A percentile compares a stretch with the other conserved stretches of the same genome.
Evolutionary conservation across 2,329 filamentous ascomycete species (phyloP).

Genomic region (Epichloe uncinata): DNA sequence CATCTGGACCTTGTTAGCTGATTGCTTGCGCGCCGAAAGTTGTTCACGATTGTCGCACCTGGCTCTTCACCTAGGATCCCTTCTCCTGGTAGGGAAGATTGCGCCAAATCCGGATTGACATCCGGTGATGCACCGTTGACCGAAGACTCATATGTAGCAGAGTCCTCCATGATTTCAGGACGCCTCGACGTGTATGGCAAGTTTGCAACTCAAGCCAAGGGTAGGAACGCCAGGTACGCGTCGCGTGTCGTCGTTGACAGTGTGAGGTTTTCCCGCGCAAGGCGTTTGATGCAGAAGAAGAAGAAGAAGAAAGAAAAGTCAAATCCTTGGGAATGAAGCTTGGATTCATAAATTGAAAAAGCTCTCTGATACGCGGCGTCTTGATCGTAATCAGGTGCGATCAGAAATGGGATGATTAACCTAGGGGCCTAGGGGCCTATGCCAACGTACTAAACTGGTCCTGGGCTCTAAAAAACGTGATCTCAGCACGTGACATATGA

Average conservation of each 20-base stretch:
- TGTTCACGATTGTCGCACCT: constrained; percentile 24
- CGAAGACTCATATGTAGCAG: constrained; percentile 43
- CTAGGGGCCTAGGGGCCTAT: not conserved
- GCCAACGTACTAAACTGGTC: not conserved
- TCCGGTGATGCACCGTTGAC: constrained; percentile 41
- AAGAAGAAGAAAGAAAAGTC: not conserved
- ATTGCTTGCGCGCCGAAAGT: not conserved
- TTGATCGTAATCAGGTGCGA: constrained; percentile 27
- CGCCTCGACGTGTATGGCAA: not conserved
- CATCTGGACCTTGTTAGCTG: constrained; percentile 30
- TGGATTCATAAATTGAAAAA: not conserved
- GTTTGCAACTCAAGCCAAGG: not conserved
- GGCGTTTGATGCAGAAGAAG: not conserved
- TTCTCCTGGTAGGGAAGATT: constrained; percentile 38
- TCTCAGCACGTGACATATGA: not conserved
- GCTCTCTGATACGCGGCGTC: constrained; percentile 17
- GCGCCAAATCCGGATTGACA: constrained; percentile 42
- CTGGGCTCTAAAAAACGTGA: not conserved
- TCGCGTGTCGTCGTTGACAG: constrained; percentile 6
- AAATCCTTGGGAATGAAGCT: not conserved
- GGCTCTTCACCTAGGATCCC: constrained; percentile 26
- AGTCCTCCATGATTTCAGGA: constrained; percentile 41
- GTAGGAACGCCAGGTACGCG: constrained; percentile 4
- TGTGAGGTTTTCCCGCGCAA: not conserved
- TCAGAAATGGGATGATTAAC: not conserved